Conservation (phyloP, 306 rosid genomes). For the Prunus persica region Prunus_persica_NCBIv2 NC_034011.1:20058001-20058500, state of each 20-base stretch:
- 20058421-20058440: slow-evolving; percentile 79
- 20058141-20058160: slow-evolving; percentile 80
- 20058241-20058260: slow-evolving; percentile 58
- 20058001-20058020: slow-evolving; percentile 14
- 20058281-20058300: slow-evolving; percentile 75
- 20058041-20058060: background rate
- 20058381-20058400: slow-evolving; percentile 44
- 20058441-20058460: slow-evolving; percentile 85
- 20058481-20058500: slow-evolving; percentile 19
- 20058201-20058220: background rate
- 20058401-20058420: slow-evolving; percentile 88
- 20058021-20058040: slow-evolving; percentile 15
- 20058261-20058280: slow-evolving; percentile 70
- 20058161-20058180: slow-evolving; percentile 79
- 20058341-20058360: slow-evolving; percentile 17
- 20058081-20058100: slow-evolving; percentile 29
- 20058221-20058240: background rate
- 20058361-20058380: slow-evolving; percentile 18
- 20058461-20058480: slow-evolving; percentile 73
- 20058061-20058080: slow-evolving; percentile 15
- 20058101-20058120: slow-evolving; percentile 41
- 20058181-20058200: slow-evolving; percentile 21
- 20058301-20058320: slow-evolving; percentile 84
- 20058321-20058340: slow-evolving; percentile 19
- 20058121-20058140: slow-evolving; percentile 96